Conservation (phyloP, 2,329 filamentous ascomycete species). For the Claviceps africana region DNA sequence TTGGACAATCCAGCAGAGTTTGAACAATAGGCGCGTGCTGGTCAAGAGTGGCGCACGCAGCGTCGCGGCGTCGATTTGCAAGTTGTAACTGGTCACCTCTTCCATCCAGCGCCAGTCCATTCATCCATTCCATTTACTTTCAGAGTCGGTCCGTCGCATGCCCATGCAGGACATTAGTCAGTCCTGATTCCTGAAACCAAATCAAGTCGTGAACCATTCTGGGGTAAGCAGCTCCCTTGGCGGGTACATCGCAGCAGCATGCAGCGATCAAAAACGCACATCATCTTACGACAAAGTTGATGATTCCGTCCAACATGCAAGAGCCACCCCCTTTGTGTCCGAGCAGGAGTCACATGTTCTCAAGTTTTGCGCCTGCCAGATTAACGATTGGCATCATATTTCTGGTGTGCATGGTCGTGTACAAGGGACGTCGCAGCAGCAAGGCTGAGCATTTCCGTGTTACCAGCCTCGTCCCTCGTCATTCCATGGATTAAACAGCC, state of each 20-base stretch:
- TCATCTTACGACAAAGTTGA: not conserved
- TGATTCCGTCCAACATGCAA: not conserved
- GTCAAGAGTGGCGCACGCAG: slow-evolving; percentile 1
- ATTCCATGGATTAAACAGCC: not conserved
- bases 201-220: not conserved
- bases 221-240: not conserved
- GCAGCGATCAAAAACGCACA: not conserved
- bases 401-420: not conserved
- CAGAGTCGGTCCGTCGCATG: not conserved
- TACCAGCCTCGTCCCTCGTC: not conserved
- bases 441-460: not conserved
- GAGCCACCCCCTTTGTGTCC: not conserved
- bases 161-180: slow-evolving; percentile 4
- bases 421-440: not conserved
- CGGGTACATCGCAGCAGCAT: not conserved
- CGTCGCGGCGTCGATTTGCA: not conserved
- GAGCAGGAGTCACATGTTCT: not conserved
- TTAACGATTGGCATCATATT: not conserved
- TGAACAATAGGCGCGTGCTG: slow-evolving; percentile 3
- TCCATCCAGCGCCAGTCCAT: no score
- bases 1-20: not conserved
- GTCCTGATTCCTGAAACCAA: no score
- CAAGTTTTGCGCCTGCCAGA: not conserved
- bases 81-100: no score
- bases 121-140: not conserved